Conservation (phyloP, 73 alveolate species). For the Paramecium octaurelia region DNA sequence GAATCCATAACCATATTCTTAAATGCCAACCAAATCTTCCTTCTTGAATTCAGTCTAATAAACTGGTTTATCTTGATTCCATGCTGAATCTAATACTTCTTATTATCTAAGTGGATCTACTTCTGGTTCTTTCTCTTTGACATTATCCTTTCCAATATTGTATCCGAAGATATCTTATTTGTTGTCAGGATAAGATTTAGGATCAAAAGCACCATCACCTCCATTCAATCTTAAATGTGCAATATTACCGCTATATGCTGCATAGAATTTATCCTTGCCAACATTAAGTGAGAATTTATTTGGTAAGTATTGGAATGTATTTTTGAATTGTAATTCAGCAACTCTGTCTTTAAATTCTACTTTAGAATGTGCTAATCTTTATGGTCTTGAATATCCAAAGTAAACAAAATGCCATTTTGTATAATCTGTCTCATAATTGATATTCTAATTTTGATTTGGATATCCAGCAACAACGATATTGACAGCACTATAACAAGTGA, state of each 20-base stretch:
- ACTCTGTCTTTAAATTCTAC: neutral
- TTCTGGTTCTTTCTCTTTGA: neutral
- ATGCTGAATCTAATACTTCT: constrained; percentile 39
- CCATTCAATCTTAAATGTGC: constrained; percentile 43
- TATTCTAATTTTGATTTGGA: neutral
- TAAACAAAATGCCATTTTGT: constrained; percentile 22
- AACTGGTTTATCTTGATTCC: neutral
- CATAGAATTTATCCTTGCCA: neutral
- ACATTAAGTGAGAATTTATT: neutral
- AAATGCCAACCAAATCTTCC: neutral
- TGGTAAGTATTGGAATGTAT: neutral
- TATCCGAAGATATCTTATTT: constrained; percentile 33
- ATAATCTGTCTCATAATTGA: neutral
- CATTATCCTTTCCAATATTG: neutral
- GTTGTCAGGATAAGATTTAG: neutral
- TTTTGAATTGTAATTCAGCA: neutral
- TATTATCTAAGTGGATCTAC: constrained; percentile 9
- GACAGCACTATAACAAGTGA: neutral
- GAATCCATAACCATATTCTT: constrained; percentile 50
- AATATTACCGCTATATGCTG: constrained; percentile 49
- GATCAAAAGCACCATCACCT: constrained; percentile 45
- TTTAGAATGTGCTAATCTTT: neutral
- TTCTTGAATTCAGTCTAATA: constrained; percentile 1
- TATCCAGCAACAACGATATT: neutral
- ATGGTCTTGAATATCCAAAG: constrained; percentile 23